Evolutionary conservation across 192 early-diverging fungal species (phyloP).

Genomic region (Spinellus fusiger): DNA sequence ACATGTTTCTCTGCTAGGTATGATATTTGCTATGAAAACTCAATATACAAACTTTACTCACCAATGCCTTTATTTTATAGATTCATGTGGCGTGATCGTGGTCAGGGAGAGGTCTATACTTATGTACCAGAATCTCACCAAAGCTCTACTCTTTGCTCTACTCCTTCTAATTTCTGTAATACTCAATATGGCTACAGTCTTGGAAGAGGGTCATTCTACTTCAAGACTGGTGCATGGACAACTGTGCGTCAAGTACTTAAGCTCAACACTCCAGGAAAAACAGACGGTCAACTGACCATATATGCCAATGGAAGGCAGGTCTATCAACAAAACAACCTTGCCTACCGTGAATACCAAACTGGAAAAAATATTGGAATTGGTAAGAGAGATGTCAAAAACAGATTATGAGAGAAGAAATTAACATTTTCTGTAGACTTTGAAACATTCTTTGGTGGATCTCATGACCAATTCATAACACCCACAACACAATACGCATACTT

Average conservation of each 20-base stretch:
- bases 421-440: conserved; percentile 24
- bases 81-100: conserved; percentile 40
- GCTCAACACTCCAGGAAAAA: conserved; percentile 18
- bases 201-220: conserved; percentile 44
- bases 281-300: conserved; percentile 9
- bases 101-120: conserved; percentile 47
- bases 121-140: conserved; percentile 27
- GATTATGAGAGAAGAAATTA: neutral
- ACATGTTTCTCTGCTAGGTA: conserved; percentile 51
- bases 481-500: conserved; percentile 24
- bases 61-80: conserved; percentile 4
- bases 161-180: conserved; percentile 41
- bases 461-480: conserved; percentile 7
- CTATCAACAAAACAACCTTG: conserved; percentile 6
- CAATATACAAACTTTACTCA: neutral
- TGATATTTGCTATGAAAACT: too few relatives aligned
- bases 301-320: conserved; percentile 10
- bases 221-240: conserved; percentile 38
- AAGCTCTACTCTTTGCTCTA: conserved; percentile 17
- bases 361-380: conserved; percentile 14
- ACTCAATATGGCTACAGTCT: conserved; percentile 43
- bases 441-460: conserved; percentile 33
- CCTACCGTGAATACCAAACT: neutral
- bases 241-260: conserved; percentile 33
- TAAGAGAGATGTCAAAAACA: conserved; percentile 13